Base-by-base conservation (phyloP, 2,329 filamentous ascomycete species). In the Trichoderma sp. region DNA sequence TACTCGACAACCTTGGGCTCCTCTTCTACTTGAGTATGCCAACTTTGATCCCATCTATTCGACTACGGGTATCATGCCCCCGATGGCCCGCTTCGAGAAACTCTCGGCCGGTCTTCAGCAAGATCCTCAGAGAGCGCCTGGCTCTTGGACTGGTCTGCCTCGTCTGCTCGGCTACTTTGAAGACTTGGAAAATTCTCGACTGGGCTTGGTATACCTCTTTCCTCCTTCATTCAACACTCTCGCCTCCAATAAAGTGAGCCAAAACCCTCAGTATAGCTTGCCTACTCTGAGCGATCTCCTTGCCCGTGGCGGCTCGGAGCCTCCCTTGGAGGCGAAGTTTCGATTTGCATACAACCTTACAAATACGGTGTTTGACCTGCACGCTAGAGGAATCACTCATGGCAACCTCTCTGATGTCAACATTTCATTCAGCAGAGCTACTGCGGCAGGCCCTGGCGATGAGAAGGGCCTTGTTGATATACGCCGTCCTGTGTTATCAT, bases 141-240 rank as follows among this genome's bases (percentile, higher is more conserved):
- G 82, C 28, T 86, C 90, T 2, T 92, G 86, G 84, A 90, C 87
- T 78, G 85, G 92, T 74, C 77, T 91, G 11, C 88, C 90, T 18
- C 85, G 87, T 26, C 82, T 92, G 58, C 81, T 91, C 14, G 90
- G 88, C 3, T 95, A 93, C 77, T 94, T 93, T 76, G 92, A 95
- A 78, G 92, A 95, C 76, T 85, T 91, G 68, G 87, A 89, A 21
- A 84, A 88, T 68, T 90, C 92, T 0, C 87, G 93, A 11, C 88
- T 94, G 69, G 93, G 92, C 6, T 84, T 95, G 12, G 87, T 95
- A 12, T 95, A 93, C 76, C 90, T 92, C 64, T 88, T 95, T 34
- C 92, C 92, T 2, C 85, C 87, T 1, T 84, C 86, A 9, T 91
- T 93, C 80, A 86, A 88, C 74, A 83, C 89, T 11, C 84, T 89